Evolutionary conservation across 768 basidiomycete genomes (phyloP).

Genomic region (Lactarius akahatsu): DNA sequence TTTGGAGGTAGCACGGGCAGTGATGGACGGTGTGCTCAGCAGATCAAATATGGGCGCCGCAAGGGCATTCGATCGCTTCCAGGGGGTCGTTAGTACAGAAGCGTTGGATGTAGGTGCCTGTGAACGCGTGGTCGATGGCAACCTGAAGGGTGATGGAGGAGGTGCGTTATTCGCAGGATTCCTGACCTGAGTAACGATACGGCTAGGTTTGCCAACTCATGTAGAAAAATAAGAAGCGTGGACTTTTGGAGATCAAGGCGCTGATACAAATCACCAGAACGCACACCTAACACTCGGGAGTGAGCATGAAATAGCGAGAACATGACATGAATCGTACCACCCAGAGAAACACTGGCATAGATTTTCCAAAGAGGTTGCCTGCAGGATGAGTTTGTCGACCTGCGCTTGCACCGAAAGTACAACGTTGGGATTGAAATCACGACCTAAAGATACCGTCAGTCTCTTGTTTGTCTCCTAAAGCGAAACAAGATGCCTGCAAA

Average conservation of each 20-base stretch:
- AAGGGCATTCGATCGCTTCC: too few relatives aligned
- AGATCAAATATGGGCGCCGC: too few relatives aligned
- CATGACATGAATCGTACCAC: slow-evolving; percentile 52
- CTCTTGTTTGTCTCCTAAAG: not conserved
- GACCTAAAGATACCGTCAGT: slow-evolving; percentile 48
- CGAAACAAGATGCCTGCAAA: slow-evolving; percentile 35
- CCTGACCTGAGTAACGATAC: not conserved
- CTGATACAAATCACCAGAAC: slow-evolving; percentile 37
- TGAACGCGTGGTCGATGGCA: too few relatives aligned
- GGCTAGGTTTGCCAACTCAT: too few relatives aligned
- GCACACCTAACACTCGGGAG: slow-evolving; percentile 37
- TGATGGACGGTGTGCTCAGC: too few relatives aligned
- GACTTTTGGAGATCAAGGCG: not conserved
- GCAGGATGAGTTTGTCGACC: slow-evolving; percentile 89
- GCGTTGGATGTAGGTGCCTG: too few relatives aligned
- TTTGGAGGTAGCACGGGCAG: too few relatives aligned
- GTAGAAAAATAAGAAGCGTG: not conserved
- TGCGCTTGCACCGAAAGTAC: slow-evolving; percentile 74
- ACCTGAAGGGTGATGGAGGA: too few relatives aligned
- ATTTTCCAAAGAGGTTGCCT: slow-evolving; percentile 92
- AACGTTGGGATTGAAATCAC: slow-evolving; percentile 88
- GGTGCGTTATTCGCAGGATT: not conserved
- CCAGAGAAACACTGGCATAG: slow-evolving; percentile 96
- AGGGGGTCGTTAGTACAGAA: too few relatives aligned
- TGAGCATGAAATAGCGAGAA: slow-evolving; percentile 1